phyloP scores from a whole-genome alignment of 2,329 filamentous ascomycete species.

The Fusarium metavorans region DNA sequence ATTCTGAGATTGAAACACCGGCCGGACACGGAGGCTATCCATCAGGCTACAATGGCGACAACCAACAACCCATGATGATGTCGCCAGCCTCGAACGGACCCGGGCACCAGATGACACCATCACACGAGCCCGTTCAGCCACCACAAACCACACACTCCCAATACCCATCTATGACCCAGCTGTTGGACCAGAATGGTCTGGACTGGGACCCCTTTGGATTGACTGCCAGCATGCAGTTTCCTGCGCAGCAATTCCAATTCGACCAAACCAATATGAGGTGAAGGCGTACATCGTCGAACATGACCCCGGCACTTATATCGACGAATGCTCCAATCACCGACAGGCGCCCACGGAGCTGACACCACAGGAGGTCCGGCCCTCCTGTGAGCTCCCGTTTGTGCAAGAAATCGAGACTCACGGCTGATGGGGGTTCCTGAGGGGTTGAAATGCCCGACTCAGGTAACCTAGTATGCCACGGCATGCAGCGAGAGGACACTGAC shows the following conservation, averaged over 20 bases:
- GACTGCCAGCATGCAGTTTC: conserved; percentile 95
- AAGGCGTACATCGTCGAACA: conserved; percentile 18
- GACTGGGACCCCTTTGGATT: conserved; percentile 95
- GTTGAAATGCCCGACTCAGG: conserved; percentile 6
- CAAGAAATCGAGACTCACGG: conserved; percentile 19
- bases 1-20: conserved; percentile 78
- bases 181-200: conserved; percentile 79
- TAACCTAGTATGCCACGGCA: conserved; percentile 11
- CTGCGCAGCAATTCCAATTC: conserved; percentile 84
- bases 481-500: conserved; percentile 24
- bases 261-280: conserved; percentile 69
- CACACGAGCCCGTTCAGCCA: conserved; percentile 48
- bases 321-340: conserved; percentile 26
- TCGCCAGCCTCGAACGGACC: conserved; percentile 56
- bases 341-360: conserved; percentile 24
- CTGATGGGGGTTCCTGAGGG: conserved; percentile 9
- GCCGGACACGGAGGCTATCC: conserved; percentile 75
- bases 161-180: conserved; percentile 74
- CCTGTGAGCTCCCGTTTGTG: conserved; percentile 22
- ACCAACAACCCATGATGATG: conserved; percentile 57
- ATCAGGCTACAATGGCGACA: conserved; percentile 62
- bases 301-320: conserved; percentile 11
- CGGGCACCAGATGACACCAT: conserved; percentile 51
- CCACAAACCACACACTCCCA: conserved; percentile 46
- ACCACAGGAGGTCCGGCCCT: conserved; percentile 7